phyloP scores from a whole-genome alignment of 345 rosid species.

The Eucalyptus cloeziana region DNA sequence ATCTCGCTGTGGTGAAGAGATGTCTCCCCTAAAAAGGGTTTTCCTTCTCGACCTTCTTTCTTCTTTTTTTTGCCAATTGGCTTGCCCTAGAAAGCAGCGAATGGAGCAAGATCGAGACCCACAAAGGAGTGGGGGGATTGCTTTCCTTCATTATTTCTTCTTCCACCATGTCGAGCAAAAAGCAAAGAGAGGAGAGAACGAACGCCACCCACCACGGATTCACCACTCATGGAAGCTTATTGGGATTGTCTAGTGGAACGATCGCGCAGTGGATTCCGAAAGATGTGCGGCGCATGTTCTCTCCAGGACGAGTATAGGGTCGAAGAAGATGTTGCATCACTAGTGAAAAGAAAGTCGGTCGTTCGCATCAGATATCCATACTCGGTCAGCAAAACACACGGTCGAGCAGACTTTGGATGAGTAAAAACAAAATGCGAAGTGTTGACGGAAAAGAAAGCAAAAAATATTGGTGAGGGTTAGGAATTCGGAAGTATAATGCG shows the following conservation, averaged over 20 bases:
- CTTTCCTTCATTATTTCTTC: not conserved
- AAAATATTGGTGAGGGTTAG: not conserved
- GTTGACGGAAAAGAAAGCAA: not conserved
- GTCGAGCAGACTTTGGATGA: not conserved
- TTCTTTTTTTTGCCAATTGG: not conserved
- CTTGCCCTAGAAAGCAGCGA: not conserved
- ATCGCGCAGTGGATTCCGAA: not conserved
- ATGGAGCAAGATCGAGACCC: not conserved
- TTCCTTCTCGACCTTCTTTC: not conserved
- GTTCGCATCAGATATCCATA: not conserved
- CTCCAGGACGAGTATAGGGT: not conserved
- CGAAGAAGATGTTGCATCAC: not conserved
- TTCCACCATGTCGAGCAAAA: not conserved
- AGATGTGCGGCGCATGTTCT: not conserved
- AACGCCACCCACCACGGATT: not conserved
- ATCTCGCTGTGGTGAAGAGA: not conserved
- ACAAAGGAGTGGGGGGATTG: not conserved
- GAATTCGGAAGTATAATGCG: not conserved
- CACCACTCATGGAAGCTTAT: not conserved
- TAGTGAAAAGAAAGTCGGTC: not conserved
- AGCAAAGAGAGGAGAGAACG: not conserved
- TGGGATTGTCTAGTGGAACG: not conserved
- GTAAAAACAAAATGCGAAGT: not conserved
- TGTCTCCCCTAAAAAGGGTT: not conserved
- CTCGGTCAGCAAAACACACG: rapidly evolving